Base-by-base conservation (phyloP, 148 eudicot species). In the Beta vulgaris region DNA sequence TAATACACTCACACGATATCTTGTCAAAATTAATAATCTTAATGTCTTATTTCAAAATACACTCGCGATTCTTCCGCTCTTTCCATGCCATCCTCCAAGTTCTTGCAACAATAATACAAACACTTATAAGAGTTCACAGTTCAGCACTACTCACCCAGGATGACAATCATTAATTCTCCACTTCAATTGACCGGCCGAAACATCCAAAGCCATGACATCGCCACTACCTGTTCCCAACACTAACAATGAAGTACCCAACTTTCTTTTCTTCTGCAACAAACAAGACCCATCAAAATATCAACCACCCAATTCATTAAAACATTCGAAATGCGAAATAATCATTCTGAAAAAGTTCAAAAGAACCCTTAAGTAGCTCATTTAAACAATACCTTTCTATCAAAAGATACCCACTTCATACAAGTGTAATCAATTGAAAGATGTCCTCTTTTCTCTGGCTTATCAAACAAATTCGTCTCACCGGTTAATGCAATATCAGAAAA, bases 361-460 rank as follows among this genome's bases (percentile, higher is more conserved):
- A n/a, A n/a, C n/a, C n/a, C n/a, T n/a, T n/a, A n/a, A n/a, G n/a
- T 48, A 58, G 64, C 28, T n/a, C 4, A 61, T 15, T 14, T 39
- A 49, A 44, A 21, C 66, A 59, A 79, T 81, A 92, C 99, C 98
- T 91, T 91, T 83, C 77, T 87, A 18, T 85, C 87, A 68, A 83
- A 82, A 64, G 92, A 75, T 72, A 89, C 63, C 99, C 99, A 95
- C 75, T 89, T 90, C 98, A 95, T 95, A 72, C 99, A 95, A 39
- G 91, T 92, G 80, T 92, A 95, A 87, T 95, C 98, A 78, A 92
- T 86, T 0, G 99, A 95, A 81, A 91, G 91, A 58, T 95, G 97
- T 15, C 94, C 94, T 72, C 84, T 83, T 73, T 83, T 78, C 75
- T 86, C 91, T 2, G 86, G 80, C 74, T 88, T 90, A 49, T 79